Conservation (phyloP, 2,329 filamentous ascomycete genomes). For the Aspergillaceae sp. region DNA sequence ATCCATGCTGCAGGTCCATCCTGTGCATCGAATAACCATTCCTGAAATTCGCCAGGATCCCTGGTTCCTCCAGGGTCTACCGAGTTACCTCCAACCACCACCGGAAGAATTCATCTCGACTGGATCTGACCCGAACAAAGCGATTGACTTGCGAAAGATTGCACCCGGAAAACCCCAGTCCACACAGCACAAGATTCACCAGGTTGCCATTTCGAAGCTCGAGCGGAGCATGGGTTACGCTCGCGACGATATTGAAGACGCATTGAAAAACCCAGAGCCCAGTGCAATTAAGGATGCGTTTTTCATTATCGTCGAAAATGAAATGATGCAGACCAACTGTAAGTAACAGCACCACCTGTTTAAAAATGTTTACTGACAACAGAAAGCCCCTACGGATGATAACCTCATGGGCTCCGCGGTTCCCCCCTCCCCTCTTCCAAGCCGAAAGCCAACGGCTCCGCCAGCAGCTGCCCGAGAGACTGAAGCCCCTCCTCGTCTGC, state of each 20-base stretch:
- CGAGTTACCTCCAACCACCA: slow-evolving; percentile 75
- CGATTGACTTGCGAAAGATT: slow-evolving; percentile 74
- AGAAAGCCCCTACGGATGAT: slow-evolving; percentile 29
- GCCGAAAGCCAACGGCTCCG: slow-evolving; percentile 11
- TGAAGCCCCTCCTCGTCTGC: slow-evolving; percentile 8
- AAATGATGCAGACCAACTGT: slow-evolving; percentile 93
- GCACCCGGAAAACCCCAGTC: slow-evolving; percentile 68
- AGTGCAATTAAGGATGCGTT: slow-evolving; percentile 99
- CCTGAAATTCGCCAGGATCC: slow-evolving; percentile 86
- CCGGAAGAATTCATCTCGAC: slow-evolving; percentile 90
- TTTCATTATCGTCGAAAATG: slow-evolving; percentile 94
- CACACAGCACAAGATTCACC: slow-evolving; percentile 81
- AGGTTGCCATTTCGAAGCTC: slow-evolving; percentile 88
- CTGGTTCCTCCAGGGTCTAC: slow-evolving; percentile 85
- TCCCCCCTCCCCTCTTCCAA: slow-evolving; percentile 21
- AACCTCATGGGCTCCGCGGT: slow-evolving; percentile 21
- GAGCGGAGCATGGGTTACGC: slow-evolving; percentile 98
- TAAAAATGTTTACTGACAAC: background rate
- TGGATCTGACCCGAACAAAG: slow-evolving; percentile 85
- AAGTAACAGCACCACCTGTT: slow-evolving; percentile 37
- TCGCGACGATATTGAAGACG: slow-evolving; percentile 89
- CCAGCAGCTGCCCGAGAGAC: slow-evolving; percentile 12
- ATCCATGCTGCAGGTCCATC: slow-evolving; percentile 91
- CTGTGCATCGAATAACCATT: slow-evolving; percentile 87
- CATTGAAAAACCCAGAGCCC: slow-evolving; percentile 80